phyloP scores from a whole-genome alignment of 83 land plant genomes.

The Diphasiastrum complanatum region DNA sequence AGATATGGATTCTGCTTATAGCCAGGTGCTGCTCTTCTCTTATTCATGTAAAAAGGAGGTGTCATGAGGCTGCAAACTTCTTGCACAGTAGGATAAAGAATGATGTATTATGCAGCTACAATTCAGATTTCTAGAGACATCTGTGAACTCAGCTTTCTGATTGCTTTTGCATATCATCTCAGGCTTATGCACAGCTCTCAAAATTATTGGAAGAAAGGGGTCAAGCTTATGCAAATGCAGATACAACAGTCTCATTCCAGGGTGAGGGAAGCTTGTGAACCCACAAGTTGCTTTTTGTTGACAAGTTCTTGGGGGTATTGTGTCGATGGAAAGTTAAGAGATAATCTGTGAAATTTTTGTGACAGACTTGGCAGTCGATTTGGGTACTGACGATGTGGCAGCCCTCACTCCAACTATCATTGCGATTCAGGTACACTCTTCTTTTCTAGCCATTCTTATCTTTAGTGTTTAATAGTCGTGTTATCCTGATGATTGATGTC shows the following conservation, averaged over 20 bases:
- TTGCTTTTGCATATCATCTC: too few relatives aligned
- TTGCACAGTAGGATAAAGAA: too few relatives aligned
- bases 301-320: not conserved
- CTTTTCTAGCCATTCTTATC: too few relatives aligned
- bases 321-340: too few relatives aligned
- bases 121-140: too few relatives aligned
- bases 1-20: slow-evolving; percentile 2
- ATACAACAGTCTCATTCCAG: slow-evolving; percentile 64
- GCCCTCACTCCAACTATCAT: slow-evolving; percentile 41
- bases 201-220: slow-evolving; percentile 34
- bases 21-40: too few relatives aligned
- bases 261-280: slow-evolving; percentile 31
- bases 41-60: too few relatives aligned
- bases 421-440: slow-evolving; percentile 57
- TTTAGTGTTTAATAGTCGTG: too few relatives aligned
- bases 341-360: not conserved
- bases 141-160: too few relatives aligned
- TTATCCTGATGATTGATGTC: too few relatives aligned
- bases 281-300: not conserved
- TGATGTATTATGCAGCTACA: too few relatives aligned
- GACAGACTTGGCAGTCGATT: slow-evolving; percentile 42
- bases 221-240: slow-evolving; percentile 62
- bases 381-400: slow-evolving; percentile 32
- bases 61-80: too few relatives aligned
- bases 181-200: slow-evolving; percentile 44